Evolutionary conservation across 2,329 filamentous ascomycete genomes (phyloP), one percentile per base, ranked within the genome.

Genomic region (Zelopaecilomyces penicillatus): DNA sequence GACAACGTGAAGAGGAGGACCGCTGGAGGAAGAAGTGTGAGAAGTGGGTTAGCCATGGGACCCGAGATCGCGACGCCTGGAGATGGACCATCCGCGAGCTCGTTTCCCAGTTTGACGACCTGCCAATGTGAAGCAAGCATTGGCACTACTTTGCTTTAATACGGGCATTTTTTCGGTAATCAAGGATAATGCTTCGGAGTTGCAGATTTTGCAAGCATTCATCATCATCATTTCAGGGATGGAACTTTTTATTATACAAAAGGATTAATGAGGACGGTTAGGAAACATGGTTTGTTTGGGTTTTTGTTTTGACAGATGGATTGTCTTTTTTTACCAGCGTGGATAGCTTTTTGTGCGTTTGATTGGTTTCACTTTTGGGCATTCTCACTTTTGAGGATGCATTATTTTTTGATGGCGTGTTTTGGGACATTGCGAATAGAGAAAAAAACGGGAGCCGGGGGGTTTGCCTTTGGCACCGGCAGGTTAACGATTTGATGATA

Each of bases 1-100:
- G 90, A 51, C 91, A 97, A 60, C 78, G 86, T 48, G 88, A 91
- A 57, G 93, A 98, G 66, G 93, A 98, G 67, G 83, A 87, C 39
- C 77, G 87, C 49, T 98, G 93, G 93, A 77, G 84, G 54, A 82
- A 83, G 62, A 91, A 90, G 67, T 91, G 91, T 54, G 83, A 86
- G 60, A 82, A 79, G 57, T 98, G 93, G 93, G 78, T 91, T 51
- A 76, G 76, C 42, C 68, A 74, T 51, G 73, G 76, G 41, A 65
- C 69, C 30, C 68, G 74, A 46, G 71, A 79, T 50, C 71, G 74
- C 54, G 75, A 76, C 52, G 71, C 75, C 43, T 89, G 85, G 87
- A 78, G 84, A 64, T 94, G 88, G 89, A 80, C 80, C 40, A 85
- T 83, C 46, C 72, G 79, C 47, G 77, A 82, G 52, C 74, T 83